Evolutionary conservation across 2,329 filamentous ascomycete species (phyloP).

Genomic region (Pseudogymnoascus sp.): DNA sequence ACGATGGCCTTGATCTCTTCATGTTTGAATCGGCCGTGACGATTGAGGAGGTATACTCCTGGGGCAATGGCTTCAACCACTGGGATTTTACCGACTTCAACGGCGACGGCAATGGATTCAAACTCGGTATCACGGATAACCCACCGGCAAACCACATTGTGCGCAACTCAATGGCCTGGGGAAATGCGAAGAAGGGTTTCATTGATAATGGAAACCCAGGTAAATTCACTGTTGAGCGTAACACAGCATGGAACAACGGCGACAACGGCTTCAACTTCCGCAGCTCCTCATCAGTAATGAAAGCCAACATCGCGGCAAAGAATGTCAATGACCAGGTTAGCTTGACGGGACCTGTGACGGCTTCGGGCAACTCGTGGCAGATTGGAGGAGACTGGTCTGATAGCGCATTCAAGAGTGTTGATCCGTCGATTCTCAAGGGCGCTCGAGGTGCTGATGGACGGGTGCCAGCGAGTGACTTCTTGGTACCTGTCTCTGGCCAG

Average conservation of each 20-base stretch:
- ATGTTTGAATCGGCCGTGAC: slow-evolving; percentile 37
- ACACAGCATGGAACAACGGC: slow-evolving; percentile 41
- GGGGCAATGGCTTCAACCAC: slow-evolving; percentile 40
- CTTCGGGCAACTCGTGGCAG: slow-evolving; percentile 39
- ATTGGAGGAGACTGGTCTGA: slow-evolving; percentile 32
- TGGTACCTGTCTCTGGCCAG: slow-evolving; percentile 33
- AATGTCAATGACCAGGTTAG: slow-evolving; percentile 27
- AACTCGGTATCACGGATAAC: slow-evolving; percentile 35
- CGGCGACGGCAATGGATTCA: slow-evolving; percentile 43
- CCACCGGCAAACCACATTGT: slow-evolving; percentile 37
- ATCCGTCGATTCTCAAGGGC: slow-evolving; percentile 31
- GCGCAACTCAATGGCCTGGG: slow-evolving; percentile 38
- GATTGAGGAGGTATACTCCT: slow-evolving; percentile 37
- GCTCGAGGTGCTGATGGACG: slow-evolving; percentile 33
- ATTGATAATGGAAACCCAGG: slow-evolving; percentile 40
- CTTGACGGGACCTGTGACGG: slow-evolving; percentile 20
- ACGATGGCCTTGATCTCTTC: slow-evolving; percentile 40
- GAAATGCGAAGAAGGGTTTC: slow-evolving; percentile 38
- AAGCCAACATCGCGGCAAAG: slow-evolving; percentile 33
- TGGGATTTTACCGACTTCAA: slow-evolving; percentile 38
- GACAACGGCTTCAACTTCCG: slow-evolving; percentile 35
- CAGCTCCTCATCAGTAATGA: slow-evolving; percentile 30
- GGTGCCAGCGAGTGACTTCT: slow-evolving; percentile 35
- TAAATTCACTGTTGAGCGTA: slow-evolving; percentile 33
- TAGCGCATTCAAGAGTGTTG: slow-evolving; percentile 33